A percentile compares a stretch with the other conserved stretches of the same genome.
phyloP scores from a whole-genome alignment of 2,329 filamentous ascomycete genomes.

The Raffaelea arxii region DNA sequence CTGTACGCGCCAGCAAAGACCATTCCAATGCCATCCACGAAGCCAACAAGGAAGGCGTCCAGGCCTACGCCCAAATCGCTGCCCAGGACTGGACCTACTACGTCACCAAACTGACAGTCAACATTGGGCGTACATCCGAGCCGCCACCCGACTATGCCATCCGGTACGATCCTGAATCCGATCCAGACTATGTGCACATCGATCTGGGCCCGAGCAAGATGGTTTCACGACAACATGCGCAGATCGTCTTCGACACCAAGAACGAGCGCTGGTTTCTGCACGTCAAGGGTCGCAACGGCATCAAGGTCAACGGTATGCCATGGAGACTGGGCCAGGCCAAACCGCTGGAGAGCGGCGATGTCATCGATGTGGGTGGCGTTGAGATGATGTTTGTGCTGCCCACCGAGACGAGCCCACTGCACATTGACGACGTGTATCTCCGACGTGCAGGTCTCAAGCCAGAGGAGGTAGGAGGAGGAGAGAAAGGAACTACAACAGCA shows the following conservation, averaged over 20 bases:
- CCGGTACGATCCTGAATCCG: constrained; percentile 32
- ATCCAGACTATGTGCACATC: constrained; percentile 60
- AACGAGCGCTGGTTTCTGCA: constrained; percentile 70
- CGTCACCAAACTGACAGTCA: constrained; percentile 63
- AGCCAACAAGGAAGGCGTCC: constrained; percentile 50
- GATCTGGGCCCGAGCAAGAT: constrained; percentile 80
- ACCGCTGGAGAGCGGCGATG: constrained; percentile 71
- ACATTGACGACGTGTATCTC: constrained; percentile 59
- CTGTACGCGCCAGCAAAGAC: constrained; percentile 50
- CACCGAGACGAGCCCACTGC: constrained; percentile 53
- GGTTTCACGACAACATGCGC: constrained; percentile 67
- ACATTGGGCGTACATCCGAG: constrained; percentile 64
- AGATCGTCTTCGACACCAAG: constrained; percentile 62
- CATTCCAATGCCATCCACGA: constrained; percentile 57
- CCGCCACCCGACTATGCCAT: constrained; percentile 22
- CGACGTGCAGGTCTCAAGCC: constrained; percentile 52
- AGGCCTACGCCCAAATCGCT: constrained; percentile 74
- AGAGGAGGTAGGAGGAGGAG: constrained; percentile 13
- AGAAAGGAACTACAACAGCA: background rate
- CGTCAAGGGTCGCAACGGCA: constrained; percentile 85
- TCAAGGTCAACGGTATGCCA: constrained; percentile 67
- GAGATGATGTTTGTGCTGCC: constrained; percentile 99
- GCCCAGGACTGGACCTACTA: constrained; percentile 80
- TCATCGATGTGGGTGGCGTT: constrained; percentile 82
- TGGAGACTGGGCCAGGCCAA: constrained; percentile 58